Conservation (phyloP, 495 filamentous ascomycete species). For the Hyaloscypha finlandica region DNA sequence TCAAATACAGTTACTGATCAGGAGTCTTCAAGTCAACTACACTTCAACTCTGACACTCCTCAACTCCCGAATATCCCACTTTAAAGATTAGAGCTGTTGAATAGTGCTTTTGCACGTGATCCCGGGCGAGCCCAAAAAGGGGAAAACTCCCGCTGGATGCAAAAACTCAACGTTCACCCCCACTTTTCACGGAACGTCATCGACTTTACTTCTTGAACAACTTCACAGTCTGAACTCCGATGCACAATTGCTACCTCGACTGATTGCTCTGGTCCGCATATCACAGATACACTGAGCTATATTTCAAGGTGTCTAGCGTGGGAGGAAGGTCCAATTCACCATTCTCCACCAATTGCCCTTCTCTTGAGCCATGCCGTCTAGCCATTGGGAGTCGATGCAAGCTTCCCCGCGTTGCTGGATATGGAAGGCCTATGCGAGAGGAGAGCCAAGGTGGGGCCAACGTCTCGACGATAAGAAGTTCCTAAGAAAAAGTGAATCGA, state of each 20-base stretch:
- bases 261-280: neutral
- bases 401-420: constrained; percentile 19
- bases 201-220: neutral
- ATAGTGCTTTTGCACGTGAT: neutral
- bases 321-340: neutral
- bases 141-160: neutral
- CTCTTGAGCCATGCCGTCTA: neutral
- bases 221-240: neutral
- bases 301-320: neutral
- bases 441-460: constrained; percentile 11
- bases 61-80: too few species aligned
- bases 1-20: neutral
- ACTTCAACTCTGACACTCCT: neutral
- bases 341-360: neutral
- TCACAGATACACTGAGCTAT: neutral
- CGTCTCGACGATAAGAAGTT: constrained; percentile 8
- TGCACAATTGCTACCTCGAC: neutral
- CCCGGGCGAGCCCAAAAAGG: neutral
- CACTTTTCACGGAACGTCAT: neutral
- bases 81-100: neutral
- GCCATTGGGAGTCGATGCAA: neutral
- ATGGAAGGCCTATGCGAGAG: constrained; percentile 11
- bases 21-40: neutral
- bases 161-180: neutral
- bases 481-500: neutral